Conservation (phyloP, 805 yeast genomes). For the Teunomyces gatunensis region DNA sequence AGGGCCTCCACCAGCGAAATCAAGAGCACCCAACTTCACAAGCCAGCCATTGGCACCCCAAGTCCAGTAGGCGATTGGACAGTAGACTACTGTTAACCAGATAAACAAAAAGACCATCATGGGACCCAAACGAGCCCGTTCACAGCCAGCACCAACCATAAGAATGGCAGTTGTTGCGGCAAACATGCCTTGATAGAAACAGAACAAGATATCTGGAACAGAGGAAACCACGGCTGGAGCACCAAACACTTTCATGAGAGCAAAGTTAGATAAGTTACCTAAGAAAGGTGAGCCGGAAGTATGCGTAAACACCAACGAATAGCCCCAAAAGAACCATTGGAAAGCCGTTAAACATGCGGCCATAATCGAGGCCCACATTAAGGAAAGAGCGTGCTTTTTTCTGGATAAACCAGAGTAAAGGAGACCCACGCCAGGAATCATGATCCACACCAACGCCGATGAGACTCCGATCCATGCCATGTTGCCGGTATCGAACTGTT, state of each 20-base stretch:
- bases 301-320: conserved; percentile 81
- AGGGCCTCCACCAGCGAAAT: conserved; percentile 99
- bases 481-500: conserved; percentile 67
- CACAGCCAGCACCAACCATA: conserved; percentile 97
- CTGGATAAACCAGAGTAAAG: conserved; percentile 91
- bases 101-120: conserved; percentile 92
- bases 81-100: conserved; percentile 94
- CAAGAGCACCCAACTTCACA: conserved; percentile 75
- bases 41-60: conserved; percentile 97
- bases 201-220: conserved; percentile 88
- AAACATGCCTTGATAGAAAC: conserved; percentile 95
- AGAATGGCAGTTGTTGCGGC: conserved; percentile 90
- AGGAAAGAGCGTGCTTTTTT: conserved; percentile 91
- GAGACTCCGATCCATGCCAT: conserved; percentile 83
- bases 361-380: conserved; percentile 92
- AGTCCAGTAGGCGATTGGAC: conserved; percentile 96
- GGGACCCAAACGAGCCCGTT: conserved; percentile 93
- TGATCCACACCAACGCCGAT: conserved; percentile 86
- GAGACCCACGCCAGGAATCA: conserved; percentile 95
- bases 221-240: conserved; percentile 64
- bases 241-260: conserved; percentile 78
- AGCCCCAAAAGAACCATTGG: conserved; percentile 99
- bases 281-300: conserved; percentile 60
- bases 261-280: conserved; percentile 80
- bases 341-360: conserved; percentile 78